These are phyloP conservation scores for Suillus luteus DNA, from an alignment of 768 basidiomycete genomes.

Conservation along the genomic window DNA sequence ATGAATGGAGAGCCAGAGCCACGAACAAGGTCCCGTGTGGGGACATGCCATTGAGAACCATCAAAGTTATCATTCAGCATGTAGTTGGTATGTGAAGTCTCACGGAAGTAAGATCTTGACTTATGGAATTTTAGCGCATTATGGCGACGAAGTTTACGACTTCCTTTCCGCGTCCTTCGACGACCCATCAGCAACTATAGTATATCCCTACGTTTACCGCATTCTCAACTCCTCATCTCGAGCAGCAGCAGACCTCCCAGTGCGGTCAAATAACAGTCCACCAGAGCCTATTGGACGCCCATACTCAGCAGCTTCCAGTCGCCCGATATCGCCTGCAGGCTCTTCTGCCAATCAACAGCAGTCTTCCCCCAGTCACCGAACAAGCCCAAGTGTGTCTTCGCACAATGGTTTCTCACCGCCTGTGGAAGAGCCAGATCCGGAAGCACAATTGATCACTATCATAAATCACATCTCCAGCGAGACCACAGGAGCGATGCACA, in stretches of 20 bases:
- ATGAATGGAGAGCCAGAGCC: constrained; percentile 93
- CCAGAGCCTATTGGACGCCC: constrained; percentile 46
- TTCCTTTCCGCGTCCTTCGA: constrained; percentile 89
- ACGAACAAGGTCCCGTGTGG: constrained; percentile 92
- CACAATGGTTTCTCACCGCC: constrained; percentile 53
- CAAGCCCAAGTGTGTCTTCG: constrained; percentile 71
- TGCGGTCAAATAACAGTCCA: constrained; percentile 25
- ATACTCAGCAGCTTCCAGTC: constrained; percentile 61
- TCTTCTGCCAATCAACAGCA: constrained; percentile 57
- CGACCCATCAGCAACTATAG: constrained; percentile 95
- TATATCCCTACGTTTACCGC: constrained; percentile 93
- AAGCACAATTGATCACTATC: constrained; percentile 78
- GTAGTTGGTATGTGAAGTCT: constrained; percentile 75
- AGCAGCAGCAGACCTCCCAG: constrained; percentile 38
- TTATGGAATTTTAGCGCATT: constrained; percentile 56
- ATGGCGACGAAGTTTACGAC: constrained; percentile 90
- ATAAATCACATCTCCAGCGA: constrained; percentile 88
- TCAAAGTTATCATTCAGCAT: constrained; percentile 98
- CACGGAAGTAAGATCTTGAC: constrained; percentile 5
- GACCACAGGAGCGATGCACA: constrained; percentile 85
- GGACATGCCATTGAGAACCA: constrained; percentile 96
- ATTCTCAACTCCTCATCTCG: constrained; percentile 74
- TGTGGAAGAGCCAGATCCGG: constrained; percentile 85
- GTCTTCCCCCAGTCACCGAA: constrained; percentile 62
- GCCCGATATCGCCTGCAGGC: constrained; percentile 72